Base-by-base conservation (phyloP, 441 rosid genomes). In the Geranium incanum region DNA sequence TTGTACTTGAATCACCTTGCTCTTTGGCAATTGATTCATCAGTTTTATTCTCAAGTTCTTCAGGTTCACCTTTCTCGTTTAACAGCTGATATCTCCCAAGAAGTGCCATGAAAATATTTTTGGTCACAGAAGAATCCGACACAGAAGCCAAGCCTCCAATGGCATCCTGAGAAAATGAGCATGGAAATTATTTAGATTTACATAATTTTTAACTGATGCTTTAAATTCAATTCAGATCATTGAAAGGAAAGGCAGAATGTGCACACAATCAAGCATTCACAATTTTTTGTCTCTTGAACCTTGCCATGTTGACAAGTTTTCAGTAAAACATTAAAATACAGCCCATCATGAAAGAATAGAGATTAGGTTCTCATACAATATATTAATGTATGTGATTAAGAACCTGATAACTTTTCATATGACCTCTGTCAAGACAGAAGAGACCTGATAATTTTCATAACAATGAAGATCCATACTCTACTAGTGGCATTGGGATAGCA, bases 131-230 rank as follows among this genome's bases (percentile, higher is more conserved):
- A 71, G 93, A 86, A 81, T 89, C 91, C 9, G 85, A 72, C 21
- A 93, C 82, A 68, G 92, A 89, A 83, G 98, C 97, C 82, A 92
- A 78, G 86, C 90, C 87, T 76, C 87, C 86, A 72, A 89, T 79
- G 70, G 96, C 91, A 83, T 86, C 95, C 97, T 92, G 88, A 71
- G 70, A 78, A 76, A 70, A 75, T 21, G 66, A 69, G 66, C 75
- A 36, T 74, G 67, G 7, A 67, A 69, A 57, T 5, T 6, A 77
- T 71, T 62, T 21, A 13, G 12, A 62, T 6, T 3, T 11, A 62
- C 15, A 62, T 28, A 28, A 23, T 19, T 18, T 23, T 60, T 60
- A 60, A 19, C 19, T 18, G 19, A 19, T 60, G 65, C 19, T 6
- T 6, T 4, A 6, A 19, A 16, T 60, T 60, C 36, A 19, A 6